Conservation (phyloP, 192 early-diverging fungal species). For the Gamsiella multidivaricata region DNA sequence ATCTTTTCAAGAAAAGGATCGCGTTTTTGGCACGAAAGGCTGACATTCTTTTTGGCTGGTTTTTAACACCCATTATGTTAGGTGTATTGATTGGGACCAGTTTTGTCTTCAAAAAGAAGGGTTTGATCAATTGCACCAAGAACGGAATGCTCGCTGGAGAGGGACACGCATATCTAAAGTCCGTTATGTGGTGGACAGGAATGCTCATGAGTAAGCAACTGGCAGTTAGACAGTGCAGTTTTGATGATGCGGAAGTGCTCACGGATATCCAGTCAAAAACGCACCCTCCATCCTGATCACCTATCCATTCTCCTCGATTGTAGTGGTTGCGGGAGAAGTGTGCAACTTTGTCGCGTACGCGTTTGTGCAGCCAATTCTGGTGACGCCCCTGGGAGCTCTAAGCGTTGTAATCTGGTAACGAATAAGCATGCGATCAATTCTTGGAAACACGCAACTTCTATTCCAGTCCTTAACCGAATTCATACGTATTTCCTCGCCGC, state of each 20-base stretch:
- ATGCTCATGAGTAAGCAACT: conserved; percentile 60
- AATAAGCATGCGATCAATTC: background rate
- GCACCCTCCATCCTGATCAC: too few relatives aligned
- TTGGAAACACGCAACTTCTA: too few relatives aligned
- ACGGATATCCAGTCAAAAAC: too few relatives aligned
- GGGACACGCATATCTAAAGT: conserved; percentile 62
- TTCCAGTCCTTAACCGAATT: too few relatives aligned
- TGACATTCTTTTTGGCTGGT: background rate
- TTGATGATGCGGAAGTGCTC: too few relatives aligned
- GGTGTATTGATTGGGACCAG: conserved; percentile 86
- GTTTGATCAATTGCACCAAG: conserved; percentile 81
- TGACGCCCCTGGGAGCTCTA: conserved; percentile 92
- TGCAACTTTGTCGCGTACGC: conserved; percentile 95
- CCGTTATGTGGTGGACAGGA: conserved; percentile 64
- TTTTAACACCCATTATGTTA: background rate
- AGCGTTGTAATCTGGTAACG: conserved; percentile 84
- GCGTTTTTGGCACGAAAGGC: conserved; percentile 7
- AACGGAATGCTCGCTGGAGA: conserved; percentile 62
- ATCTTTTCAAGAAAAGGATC: background rate
- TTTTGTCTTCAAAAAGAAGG: conserved; percentile 97
- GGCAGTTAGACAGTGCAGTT: background rate
- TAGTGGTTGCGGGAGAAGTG: conserved; percentile 90
- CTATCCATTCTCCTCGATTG: too few relatives aligned
- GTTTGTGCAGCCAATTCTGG: conserved; percentile 92
- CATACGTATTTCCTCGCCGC: background rate